A percentile compares a stretch with the other conserved stretches of the same genome.
phyloP scores from a whole-genome alignment of 768 basidiomycete genomes.

The Asterophora lycoperdoides region DNA sequence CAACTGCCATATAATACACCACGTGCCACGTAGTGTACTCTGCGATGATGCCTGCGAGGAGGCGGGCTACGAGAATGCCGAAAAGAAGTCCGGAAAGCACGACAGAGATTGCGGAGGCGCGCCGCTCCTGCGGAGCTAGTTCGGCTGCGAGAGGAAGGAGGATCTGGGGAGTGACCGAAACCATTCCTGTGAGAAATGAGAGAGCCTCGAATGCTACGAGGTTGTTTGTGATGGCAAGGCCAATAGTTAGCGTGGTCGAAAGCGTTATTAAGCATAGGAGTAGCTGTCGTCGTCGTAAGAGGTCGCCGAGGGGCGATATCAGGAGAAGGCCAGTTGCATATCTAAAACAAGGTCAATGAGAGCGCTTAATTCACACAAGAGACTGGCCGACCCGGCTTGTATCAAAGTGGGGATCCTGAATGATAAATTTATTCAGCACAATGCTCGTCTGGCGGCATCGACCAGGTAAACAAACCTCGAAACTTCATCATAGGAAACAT shows the following conservation, averaged over 20 bases:
- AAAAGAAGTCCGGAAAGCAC: slow-evolving; percentile 65
- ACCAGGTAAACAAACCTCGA: slow-evolving; percentile 27
- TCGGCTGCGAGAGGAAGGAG: slow-evolving; percentile 78
- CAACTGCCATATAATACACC: slow-evolving; percentile 76
- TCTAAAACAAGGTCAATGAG: slow-evolving; percentile 27
- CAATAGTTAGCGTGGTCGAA: slow-evolving; percentile 62
- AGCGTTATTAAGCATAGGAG: slow-evolving; percentile 53
- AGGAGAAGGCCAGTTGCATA: slow-evolving; percentile 72
- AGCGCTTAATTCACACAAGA: not conserved
- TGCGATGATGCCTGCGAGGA: slow-evolving; percentile 71
- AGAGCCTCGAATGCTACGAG: slow-evolving; percentile 61
- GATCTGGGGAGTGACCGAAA: slow-evolving; percentile 74
- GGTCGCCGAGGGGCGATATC: slow-evolving; percentile 79
- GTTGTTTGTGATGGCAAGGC: slow-evolving; percentile 57
- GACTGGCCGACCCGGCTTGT: slow-evolving; percentile 54
- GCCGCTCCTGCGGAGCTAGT: slow-evolving; percentile 67
- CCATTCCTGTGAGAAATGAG: slow-evolving; percentile 66
- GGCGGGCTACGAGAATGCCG: slow-evolving; percentile 70
- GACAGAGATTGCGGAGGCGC: slow-evolving; percentile 74
- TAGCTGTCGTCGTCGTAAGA: slow-evolving; percentile 71
- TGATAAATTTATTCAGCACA: slow-evolving; percentile 15
- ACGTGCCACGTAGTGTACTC: slow-evolving; percentile 69
- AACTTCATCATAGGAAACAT: slow-evolving; percentile 35
- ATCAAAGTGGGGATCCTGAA: slow-evolving; percentile 60
- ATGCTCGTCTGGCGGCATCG: slow-evolving; percentile 8